Evolutionary conservation across 2,329 filamentous ascomycete species (phyloP).

Genomic region (Pezicula rhizophila): DNA sequence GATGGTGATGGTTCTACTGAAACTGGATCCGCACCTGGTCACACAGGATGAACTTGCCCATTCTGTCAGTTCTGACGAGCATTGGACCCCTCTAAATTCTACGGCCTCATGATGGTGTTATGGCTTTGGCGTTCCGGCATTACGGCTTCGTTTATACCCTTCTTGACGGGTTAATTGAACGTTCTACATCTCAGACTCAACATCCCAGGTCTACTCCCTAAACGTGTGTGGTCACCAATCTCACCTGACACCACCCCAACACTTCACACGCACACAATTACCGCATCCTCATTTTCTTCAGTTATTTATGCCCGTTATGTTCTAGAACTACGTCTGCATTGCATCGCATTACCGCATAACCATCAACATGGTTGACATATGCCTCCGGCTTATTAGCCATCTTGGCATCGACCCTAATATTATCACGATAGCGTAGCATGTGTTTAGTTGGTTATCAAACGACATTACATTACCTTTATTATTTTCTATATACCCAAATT

Average conservation of each 20-base stretch:
- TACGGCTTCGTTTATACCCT: constrained; percentile 8
- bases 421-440: constrained; percentile 6
- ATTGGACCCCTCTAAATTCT: constrained; percentile 7
- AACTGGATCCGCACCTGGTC: constrained; percentile 40
- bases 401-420: constrained; percentile 15
- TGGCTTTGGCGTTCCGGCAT: constrained; percentile 22
- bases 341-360: constrained; percentile 11
- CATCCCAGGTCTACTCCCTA: background rate
- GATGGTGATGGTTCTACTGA: constrained; percentile 76
- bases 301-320: constrained; percentile 20
- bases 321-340: constrained; percentile 21
- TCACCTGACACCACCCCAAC: constrained; percentile 3
- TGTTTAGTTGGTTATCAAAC: constrained; percentile 7
- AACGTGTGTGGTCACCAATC: background rate
- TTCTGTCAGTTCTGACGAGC: constrained; percentile 8
- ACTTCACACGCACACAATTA: background rate
- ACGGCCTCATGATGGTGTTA: constrained; percentile 26
- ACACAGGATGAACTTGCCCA: constrained; percentile 9
- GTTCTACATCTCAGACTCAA: background rate
- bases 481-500: constrained; percentile 27
- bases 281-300: constrained; percentile 2
- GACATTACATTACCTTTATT: constrained; percentile 8
- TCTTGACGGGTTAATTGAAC: constrained; percentile 1
- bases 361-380: constrained; percentile 7
- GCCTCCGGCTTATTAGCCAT: constrained; percentile 17